Percentiles rank a stretch among this genome's conserved stretches.
phyloP scores from a whole-genome alignment of 306 rosid species.

The Lathyrus sativus region DNA sequence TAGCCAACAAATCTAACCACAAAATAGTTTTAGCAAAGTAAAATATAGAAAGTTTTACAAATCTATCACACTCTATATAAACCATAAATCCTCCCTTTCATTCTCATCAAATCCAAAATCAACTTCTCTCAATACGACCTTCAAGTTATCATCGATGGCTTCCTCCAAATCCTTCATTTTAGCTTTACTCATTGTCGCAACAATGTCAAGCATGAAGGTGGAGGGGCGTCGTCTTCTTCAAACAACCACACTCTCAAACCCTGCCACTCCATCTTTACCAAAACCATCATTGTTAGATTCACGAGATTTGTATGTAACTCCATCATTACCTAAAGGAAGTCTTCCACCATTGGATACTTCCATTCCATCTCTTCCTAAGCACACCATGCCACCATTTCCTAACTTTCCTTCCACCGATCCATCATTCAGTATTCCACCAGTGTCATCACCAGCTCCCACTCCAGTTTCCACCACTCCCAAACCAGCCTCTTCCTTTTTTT shows the following conservation, averaged over 20 bases:
- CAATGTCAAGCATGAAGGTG: constrained; percentile 33
- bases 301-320: not conserved
- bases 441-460: not conserved
- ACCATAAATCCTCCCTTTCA: not conserved
- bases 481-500: constrained; percentile 24
- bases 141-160: constrained; percentile 32
- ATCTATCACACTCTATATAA: constrained; percentile 20
- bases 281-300: not conserved
- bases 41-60: too few relatives aligned
- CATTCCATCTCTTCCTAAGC: constrained; percentile 1
- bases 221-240: constrained; percentile 37
- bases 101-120: constrained; percentile 11
- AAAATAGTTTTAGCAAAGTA: too few relatives aligned
- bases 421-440: constrained; percentile 14
- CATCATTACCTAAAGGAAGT: not conserved
- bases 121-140: not conserved
- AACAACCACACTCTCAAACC: constrained; percentile 3
- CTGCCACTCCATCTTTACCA: constrained; percentile 24
- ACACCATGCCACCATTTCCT: constrained; percentile 35
- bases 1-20: too few relatives aligned
- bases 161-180: constrained; percentile 12
- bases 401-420: constrained; percentile 13
- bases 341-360: not conserved
- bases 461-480: not conserved
- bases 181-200: constrained; percentile 26